Conservation (phyloP, 768 basidiomycete genomes). For the Mycena albidolilacea region DNA sequence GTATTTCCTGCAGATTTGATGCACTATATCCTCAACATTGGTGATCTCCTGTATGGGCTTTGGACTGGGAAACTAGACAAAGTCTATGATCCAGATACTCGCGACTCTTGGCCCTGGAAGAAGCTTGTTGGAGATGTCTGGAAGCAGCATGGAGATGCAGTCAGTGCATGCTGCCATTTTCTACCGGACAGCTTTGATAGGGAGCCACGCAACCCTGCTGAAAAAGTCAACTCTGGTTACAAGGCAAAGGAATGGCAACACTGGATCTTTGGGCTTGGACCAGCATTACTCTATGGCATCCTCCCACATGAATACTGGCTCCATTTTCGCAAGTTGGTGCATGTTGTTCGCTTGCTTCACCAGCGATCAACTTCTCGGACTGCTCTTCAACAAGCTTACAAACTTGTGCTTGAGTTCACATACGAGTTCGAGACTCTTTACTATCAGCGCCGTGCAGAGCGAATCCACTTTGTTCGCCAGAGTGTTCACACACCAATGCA, state of each 20-base stretch:
- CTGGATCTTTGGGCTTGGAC: constrained; percentile 37
- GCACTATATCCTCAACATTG: no score
- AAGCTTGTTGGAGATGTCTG: no score
- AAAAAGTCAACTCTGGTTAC: constrained; percentile 40
- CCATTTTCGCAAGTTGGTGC: constrained; percentile 47
- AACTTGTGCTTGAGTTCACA: neutral
- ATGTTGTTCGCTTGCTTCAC: constrained; percentile 41
- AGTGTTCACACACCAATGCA: neutral
- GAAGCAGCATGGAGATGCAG: no score
- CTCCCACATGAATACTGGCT: constrained; percentile 44
- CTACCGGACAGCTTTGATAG: constrained; percentile 17
- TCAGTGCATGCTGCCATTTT: neutral
- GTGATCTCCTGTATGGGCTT: no score
- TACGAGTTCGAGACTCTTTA: neutral
- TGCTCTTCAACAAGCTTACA: neutral
- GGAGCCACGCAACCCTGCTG: constrained; percentile 17
- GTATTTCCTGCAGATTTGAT: no score
- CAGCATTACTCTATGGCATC: constrained; percentile 43
- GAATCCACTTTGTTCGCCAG: neutral
- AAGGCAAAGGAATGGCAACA: constrained; percentile 27
- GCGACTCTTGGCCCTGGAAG: no score
- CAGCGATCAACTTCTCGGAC: constrained; percentile 27
- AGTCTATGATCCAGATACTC: no score
- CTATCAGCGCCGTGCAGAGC: neutral
- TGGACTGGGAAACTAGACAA: no score